These are phyloP conservation scores for Aspergillus sp. DNA, from an alignment of 2,329 filamentous ascomycete species.

Conservation along the genomic window DNA sequence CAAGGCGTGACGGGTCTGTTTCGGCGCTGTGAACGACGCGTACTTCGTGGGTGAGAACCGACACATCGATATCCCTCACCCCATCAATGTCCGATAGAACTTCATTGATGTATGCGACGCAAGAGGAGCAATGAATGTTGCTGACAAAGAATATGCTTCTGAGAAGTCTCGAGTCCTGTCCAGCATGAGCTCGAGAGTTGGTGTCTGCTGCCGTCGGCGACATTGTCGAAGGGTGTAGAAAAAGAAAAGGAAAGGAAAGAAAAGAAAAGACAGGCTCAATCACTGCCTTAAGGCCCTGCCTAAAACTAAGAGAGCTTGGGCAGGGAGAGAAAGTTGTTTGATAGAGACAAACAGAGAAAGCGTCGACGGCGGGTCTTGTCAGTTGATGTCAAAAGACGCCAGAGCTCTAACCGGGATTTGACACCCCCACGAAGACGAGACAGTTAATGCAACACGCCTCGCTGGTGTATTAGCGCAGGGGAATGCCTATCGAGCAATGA, in stretches of 20 bases:
- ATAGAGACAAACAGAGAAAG: too few relatives aligned
- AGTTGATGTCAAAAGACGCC: neutral
- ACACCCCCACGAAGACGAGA: neutral
- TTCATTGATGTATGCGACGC: slow-evolving; percentile 49
- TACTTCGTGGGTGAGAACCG: slow-evolving; percentile 48
- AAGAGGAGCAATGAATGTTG: slow-evolving; percentile 53
- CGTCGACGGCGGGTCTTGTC: neutral
- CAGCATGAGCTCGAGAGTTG: slow-evolving; percentile 10
- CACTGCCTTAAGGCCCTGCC: neutral
- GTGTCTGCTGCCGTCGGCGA: slow-evolving; percentile 12
- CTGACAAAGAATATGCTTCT: slow-evolving; percentile 46
- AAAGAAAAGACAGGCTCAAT: too few relatives aligned
- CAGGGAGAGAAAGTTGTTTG: too few relatives aligned
- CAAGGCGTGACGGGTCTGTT: slow-evolving; percentile 37
- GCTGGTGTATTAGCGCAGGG: neutral
- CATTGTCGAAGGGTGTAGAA: slow-evolving; percentile 16
- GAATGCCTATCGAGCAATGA: neutral
- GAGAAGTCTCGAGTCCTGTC: slow-evolving; percentile 17
- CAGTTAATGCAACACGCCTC: neutral
- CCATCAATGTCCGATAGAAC: slow-evolving; percentile 42
- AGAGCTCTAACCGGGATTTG: neutral
- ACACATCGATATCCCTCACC: slow-evolving; percentile 43
- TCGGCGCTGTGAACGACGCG: slow-evolving; percentile 41
- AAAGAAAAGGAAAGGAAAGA: neutral
- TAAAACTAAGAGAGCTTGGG: too few relatives aligned